phyloP scores from a whole-genome alignment of 176 grass and related monocot species.

The Cenchrus fungigraminus region DNA sequence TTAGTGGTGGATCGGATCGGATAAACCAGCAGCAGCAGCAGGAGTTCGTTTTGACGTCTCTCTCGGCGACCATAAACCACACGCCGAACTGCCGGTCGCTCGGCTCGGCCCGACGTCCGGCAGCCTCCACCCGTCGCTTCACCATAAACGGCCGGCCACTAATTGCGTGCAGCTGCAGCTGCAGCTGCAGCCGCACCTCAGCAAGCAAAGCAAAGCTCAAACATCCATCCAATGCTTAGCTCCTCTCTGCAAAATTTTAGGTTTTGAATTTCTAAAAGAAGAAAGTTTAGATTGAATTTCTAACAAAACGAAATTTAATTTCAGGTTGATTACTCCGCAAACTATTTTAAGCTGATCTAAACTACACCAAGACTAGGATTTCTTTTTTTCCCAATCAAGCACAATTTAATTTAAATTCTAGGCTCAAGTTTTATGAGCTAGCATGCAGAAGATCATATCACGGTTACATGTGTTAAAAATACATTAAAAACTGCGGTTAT shows the following conservation, averaged over 20 bases:
- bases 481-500: not conserved
- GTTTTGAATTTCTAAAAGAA: too few species aligned
- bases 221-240: too few species aligned
- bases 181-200: not conserved
- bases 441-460: not conserved
- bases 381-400: too few species aligned
- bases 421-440: not conserved
- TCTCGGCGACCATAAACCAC: slow-evolving; percentile 9
- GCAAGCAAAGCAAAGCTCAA: not conserved
- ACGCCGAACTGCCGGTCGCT: slow-evolving; percentile 1
- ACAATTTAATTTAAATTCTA: not conserved
- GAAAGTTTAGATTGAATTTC: too few species aligned
- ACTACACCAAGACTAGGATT: too few species aligned
- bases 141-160: not conserved
- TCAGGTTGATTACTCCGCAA: too few species aligned
- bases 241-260: too few species aligned
- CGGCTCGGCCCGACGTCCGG: not conserved
- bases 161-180: not conserved
- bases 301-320: too few species aligned
- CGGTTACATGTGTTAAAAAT: not conserved
- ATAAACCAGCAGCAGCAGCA: not conserved
- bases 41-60: not conserved
- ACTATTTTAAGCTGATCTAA: too few species aligned
- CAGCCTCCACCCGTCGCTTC: not conserved
- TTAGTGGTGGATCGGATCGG: not conserved